Evolutionary conservation across 148 eudicot species (phyloP), one percentile per base, ranked within the genome.

Genomic region (Silene conica): DNA sequence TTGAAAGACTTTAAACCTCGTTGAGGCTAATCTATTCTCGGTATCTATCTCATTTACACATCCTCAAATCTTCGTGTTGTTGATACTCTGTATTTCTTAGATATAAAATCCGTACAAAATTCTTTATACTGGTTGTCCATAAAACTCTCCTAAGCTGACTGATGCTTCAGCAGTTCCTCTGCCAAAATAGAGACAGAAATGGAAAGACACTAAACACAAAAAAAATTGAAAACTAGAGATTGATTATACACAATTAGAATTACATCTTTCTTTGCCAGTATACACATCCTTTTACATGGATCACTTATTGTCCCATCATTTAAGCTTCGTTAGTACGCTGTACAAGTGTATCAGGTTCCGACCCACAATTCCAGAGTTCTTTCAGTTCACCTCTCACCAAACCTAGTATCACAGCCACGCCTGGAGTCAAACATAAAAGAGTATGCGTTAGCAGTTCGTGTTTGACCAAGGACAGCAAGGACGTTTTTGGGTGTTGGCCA

Each of bases 351-450:
- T 74, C 64, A 20, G 85, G 45, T 74, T 86, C 80, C n/a, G 71
- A 18, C 16, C 75, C 86, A 73, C 81, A 82, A 78, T 72, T 82
- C 98, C 98, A 94, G 11, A 94, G 91, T 13, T 81, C 83, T 72
- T 80, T 87, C 73, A 94, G 71, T 72, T 94, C 97, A 23, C 92
- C 86, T 90, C 96, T 87, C 11, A 72, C 31, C 64, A 74, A 67
- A 63, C 97, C 96, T 77, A 94, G 82, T 61, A 84, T 21, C 34
- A 87, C 82, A 34, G 73, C 73, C 68, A 80, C 52, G 63, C 98
- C 98, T 94, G 85, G 25, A 56, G 7, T 19, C 50, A 63, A 70
- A 73, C 5, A 70, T 31, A 20, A 28, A 19, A 52, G 16, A 14
- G 55, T 0, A 56, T 4, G 56, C 10, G 31, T 62, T 18, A 69